Conservation (phyloP, 257 asterid species). For the Asclepias syriaca region DNA sequence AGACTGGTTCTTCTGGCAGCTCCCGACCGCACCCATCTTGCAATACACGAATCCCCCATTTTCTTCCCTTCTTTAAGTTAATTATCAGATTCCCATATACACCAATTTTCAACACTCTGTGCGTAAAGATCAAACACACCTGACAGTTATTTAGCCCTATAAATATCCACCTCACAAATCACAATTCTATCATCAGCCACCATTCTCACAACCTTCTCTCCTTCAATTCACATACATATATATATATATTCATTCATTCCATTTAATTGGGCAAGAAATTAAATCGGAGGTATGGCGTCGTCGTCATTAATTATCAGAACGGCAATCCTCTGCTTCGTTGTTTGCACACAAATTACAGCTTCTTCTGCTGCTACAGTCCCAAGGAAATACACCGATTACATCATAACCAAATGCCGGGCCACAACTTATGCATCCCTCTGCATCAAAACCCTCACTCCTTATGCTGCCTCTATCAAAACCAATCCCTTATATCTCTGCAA, state of each 20-base stretch:
- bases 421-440: conserved; percentile 54
- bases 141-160: conserved; percentile 12
- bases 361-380: conserved; percentile 15
- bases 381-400: conserved; percentile 24
- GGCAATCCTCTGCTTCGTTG: conserved; percentile 3
- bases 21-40: not conserved
- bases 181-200: not conserved
- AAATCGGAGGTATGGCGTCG: conserved; percentile 5
- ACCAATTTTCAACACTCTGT: too few species aligned
- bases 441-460: conserved; percentile 47
- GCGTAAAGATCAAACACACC: not conserved
- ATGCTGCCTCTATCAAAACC: conserved; percentile 39
- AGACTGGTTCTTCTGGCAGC: not conserved
- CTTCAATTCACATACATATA: not conserved
- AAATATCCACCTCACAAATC: not conserved
- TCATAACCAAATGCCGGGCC: conserved; percentile 38
- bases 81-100: not conserved
- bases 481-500: conserved; percentile 42
- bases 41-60: not conserved
- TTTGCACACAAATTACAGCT: conserved; percentile 3
- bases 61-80: not conserved
- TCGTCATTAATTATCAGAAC: not conserved
- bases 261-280: not conserved
- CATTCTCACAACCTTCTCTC: not conserved
- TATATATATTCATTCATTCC: too few species aligned